Base-by-base conservation (phyloP, 331 rosid genomes). In the Dryas integrifolia region DNA sequence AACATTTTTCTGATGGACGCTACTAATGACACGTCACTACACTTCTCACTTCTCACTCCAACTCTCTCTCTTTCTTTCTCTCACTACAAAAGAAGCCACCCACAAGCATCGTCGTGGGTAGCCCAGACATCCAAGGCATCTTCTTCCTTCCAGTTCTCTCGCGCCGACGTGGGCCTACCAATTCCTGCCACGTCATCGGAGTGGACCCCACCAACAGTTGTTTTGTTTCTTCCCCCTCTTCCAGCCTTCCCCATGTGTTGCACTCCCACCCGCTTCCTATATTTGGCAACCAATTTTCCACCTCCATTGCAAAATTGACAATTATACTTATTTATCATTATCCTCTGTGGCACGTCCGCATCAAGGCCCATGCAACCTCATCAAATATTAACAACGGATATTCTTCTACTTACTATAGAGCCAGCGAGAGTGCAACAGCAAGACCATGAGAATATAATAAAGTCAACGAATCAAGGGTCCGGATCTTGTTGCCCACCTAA, bases 161-260 rank as follows among this genome's bases (percentile, higher is more conserved):
- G 3, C 10, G 3, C 56, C 56, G 21, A 7, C 83, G 83, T 87
- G 94, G 86, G 78, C 82, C 91, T 69, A 71, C 73, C 4, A 0
- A 0, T 7, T 62, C 13, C 0, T 0, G 59, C 78, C 91, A 84
- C 83, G 72, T 84, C 21, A 10, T 2, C 6, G 0, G 0, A 0
- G 5, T 69, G 53, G 58, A 10, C 61, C 62, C 79, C 66, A 21
- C 46, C 70, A 67, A 57, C 24, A 15, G 9, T 18, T 18, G 21
- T 18, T 18, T 26, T 26, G 30, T 26, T 26, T 26, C 30, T 26
- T 26, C 2, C 30, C 30, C 30, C 30, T 26, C 21, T 18, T 18
- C 21, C 21, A 18, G 21, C 21, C 30, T 26, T 26, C 30, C 30
- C 30, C 30, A 26, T 26, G 30, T 4, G n/a, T 2, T 21, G 53